These are phyloP conservation scores for Pogostemon cablin DNA, from an alignment of 257 asterid species.

Conservation along the genomic window DNA sequence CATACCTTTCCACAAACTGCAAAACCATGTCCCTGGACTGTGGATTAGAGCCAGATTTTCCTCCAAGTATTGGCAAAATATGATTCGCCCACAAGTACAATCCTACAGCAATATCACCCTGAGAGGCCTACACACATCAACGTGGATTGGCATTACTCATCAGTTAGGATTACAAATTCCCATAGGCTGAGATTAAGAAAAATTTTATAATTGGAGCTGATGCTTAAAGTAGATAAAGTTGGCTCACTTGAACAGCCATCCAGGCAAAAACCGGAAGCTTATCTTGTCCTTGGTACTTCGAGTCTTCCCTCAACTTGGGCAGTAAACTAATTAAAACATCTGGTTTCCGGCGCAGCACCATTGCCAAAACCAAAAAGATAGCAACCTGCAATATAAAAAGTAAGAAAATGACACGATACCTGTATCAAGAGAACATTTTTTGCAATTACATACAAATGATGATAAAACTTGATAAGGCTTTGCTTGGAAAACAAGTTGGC, in stretches of 20 bases:
- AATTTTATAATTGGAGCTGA: not conserved
- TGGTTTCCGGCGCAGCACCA: constrained; percentile 82
- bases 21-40: constrained; percentile 72
- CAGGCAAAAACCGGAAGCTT: constrained; percentile 67
- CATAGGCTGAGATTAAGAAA: constrained; percentile 8
- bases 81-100: constrained; percentile 74
- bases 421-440: not conserved
- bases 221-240: constrained; percentile 16
- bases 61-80: constrained; percentile 70
- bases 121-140: constrained; percentile 54
- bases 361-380: constrained; percentile 61
- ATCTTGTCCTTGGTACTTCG: constrained; percentile 82
- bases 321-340: constrained; percentile 56
- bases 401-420: not conserved
- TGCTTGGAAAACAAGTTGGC: too few relatives aligned
- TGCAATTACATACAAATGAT: not conserved
- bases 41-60: constrained; percentile 76
- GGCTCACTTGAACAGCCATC: constrained; percentile 74
- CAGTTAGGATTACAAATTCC: constrained; percentile 29
- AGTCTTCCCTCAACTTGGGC: constrained; percentile 57
- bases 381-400: constrained; percentile 63
- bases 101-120: constrained; percentile 80
- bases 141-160: constrained; percentile 4
- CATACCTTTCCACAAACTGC: constrained; percentile 84
- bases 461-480: too few relatives aligned